Evolutionary conservation across 345 rosid species (phyloP), one percentile per base, ranked within the genome.

Genomic region (Citrus hindsii): DNA sequence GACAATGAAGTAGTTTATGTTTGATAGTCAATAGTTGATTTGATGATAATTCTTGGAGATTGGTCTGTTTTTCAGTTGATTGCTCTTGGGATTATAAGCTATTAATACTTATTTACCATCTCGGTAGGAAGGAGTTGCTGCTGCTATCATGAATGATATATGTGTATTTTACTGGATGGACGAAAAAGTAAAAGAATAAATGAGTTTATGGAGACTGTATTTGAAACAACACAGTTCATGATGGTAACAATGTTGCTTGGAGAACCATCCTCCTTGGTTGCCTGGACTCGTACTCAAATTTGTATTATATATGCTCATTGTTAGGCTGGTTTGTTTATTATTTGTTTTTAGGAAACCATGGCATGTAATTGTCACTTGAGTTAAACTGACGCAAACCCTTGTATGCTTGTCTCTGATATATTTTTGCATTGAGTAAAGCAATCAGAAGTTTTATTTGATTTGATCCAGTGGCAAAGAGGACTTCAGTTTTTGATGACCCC

Each of bases 401-500:
- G 37, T 33, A 24, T 46, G 58, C 25, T 24, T 55, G 32, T 75
- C 51, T 67, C 24, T 38, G 56, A 27, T 16, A 32, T 32, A 19
- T 61, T 46, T 10, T 28, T 77, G 71, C 67, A 9, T 58, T 58
- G 25, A 58, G 24, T 67, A 27, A 48, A 69, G 25, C 51, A 37
- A 14, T 67, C 35, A 64, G 71, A 71, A 32, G n/a, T 28, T 55
- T 55, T 71, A 21, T n/a, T 42, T 75, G 48, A 40, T 67, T 63
- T 73, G 51, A 66, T 37, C 46, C 79, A 90, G 93, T 90, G 89
- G 93, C 91, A 59, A 90, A 90, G 87, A 84, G 90, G 79, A 85
- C 90, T 42, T 90, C 91, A 1, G 90, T 90, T 61, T 90, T 90
- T 75, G 93, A 90, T 33, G 91, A 90, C 81, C 93, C 93, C 48